Evolutionary conservation across 768 basidiomycete species (phyloP).

Genomic region (Mycena polygramma): DNA sequence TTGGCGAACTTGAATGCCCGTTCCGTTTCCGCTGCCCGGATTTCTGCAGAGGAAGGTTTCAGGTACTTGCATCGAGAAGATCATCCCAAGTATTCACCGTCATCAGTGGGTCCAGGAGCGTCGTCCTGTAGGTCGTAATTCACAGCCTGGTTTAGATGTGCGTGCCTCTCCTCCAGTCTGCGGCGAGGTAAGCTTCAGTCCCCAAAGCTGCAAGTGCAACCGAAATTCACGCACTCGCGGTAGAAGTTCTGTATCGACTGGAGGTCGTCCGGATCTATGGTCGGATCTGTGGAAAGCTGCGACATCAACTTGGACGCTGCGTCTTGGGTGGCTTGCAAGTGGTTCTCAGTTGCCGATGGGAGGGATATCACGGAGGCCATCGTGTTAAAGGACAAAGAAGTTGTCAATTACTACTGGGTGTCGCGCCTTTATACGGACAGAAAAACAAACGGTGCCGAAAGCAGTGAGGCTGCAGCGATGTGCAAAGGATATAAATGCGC

Average conservation of each 20-base stretch:
- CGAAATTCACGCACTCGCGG: background rate
- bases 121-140: too few species aligned
- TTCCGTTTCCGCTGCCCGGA: background rate
- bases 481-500: too few species aligned
- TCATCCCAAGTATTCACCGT: background rate
- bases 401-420: too few species aligned
- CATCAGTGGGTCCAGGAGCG: too few species aligned
- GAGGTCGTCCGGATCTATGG: background rate
- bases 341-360: too few species aligned
- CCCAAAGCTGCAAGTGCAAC: too few species aligned
- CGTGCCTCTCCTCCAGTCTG: conserved; percentile 8
- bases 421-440: too few species aligned
- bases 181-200: background rate
- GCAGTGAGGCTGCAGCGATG: too few species aligned
- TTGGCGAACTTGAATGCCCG: background rate
- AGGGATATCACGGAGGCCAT: too few species aligned
- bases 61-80: background rate
- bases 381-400: too few species aligned
- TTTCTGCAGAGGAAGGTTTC: background rate
- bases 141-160: background rate
- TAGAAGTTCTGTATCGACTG: background rate
- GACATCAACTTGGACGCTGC: background rate
- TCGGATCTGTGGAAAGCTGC: background rate
- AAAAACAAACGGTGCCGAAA: too few species aligned
- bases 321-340: background rate